Percentiles rank a stretch among this genome's conserved stretches.
These are phyloP conservation scores for Orbilia quercus DNA, from an alignment of 2,329 filamentous ascomycete genomes.

Conservation along the genomic window DNA sequence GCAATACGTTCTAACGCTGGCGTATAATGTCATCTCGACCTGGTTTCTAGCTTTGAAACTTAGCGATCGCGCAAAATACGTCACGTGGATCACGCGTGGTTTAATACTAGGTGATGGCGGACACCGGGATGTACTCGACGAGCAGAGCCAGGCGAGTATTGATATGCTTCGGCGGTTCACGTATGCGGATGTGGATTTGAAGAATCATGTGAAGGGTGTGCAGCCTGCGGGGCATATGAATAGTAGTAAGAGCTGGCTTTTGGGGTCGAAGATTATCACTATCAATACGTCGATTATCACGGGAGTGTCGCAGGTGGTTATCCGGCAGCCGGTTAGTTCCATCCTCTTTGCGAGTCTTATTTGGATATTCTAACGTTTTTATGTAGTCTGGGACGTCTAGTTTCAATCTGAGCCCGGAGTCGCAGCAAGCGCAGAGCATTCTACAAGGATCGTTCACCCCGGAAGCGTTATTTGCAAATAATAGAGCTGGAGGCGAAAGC, in stretches of 20 bases:
- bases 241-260: constrained; percentile 66
- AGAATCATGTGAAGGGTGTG: constrained; percentile 62
- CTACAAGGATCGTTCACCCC: constrained; percentile 54
- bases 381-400: constrained; percentile 64
- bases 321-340: constrained; percentile 61
- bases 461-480: constrained; percentile 24
- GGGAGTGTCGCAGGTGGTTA: constrained; percentile 67
- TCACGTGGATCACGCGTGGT: constrained; percentile 89
- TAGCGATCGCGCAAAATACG: constrained; percentile 82
- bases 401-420: constrained; percentile 61
- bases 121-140: constrained; percentile 81
- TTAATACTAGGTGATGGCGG: constrained; percentile 80
- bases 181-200: constrained; percentile 79
- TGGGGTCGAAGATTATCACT: constrained; percentile 68
- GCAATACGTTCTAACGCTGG: constrained; percentile 91
- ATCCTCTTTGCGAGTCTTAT: background rate
- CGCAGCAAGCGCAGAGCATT: constrained; percentile 57
- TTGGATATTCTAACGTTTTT: constrained; percentile 29
- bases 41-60: constrained; percentile 95
- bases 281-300: constrained; percentile 66
- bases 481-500: constrained; percentile 26
- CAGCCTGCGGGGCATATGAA: constrained; percentile 65
- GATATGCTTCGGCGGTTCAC: constrained; percentile 93
- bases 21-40: constrained; percentile 94
- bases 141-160: constrained; percentile 91